A percentile compares a stretch with the other conserved stretches of the same genome.
phyloP scores from a whole-genome alignment of 1,139 yeast genomes.

The Debaryomycetaceae sp. region DNA sequence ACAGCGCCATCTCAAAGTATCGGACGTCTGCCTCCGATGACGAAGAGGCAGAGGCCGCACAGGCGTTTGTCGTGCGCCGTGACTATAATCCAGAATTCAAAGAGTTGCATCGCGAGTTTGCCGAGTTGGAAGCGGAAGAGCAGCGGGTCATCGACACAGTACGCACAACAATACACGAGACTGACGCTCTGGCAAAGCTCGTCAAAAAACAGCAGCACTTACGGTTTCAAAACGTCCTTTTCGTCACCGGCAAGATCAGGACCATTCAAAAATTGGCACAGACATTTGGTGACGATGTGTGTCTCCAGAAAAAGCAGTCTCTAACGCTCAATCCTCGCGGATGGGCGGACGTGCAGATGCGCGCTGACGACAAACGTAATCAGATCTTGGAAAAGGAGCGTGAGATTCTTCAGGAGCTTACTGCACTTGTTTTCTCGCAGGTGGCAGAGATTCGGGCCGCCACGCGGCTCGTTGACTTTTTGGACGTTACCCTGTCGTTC shows the following conservation, averaged over 20 bases:
- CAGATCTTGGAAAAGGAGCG: slow-evolving; percentile 32
- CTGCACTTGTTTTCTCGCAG: slow-evolving; percentile 24
- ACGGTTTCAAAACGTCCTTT: slow-evolving; percentile 20
- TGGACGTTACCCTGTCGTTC: slow-evolving; percentile 70
- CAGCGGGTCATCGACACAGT: slow-evolving; percentile 10
- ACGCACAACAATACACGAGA: slow-evolving; percentile 8
- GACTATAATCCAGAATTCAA: slow-evolving; percentile 18
- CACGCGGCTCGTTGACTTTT: slow-evolving; percentile 43
- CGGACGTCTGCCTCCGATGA: slow-evolving; percentile 3
- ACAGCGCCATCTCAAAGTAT: slow-evolving; percentile 14
- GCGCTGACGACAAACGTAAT: slow-evolving; percentile 14
- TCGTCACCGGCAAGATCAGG: slow-evolving; percentile 22
- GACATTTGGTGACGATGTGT: slow-evolving; percentile 10
- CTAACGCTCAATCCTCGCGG: slow-evolving; percentile 19
- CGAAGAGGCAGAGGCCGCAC: not conserved
- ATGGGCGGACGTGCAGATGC: slow-evolving; percentile 23
- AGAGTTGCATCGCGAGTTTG: slow-evolving; percentile 23
- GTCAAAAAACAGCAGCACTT: slow-evolving; percentile 21
- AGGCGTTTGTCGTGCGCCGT: slow-evolving; percentile 12
- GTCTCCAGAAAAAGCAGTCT: slow-evolving; percentile 20
- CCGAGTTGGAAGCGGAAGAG: slow-evolving; percentile 16
- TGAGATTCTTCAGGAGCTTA: slow-evolving; percentile 30
- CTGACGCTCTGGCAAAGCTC: slow-evolving; percentile 21
- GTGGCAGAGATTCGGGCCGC: slow-evolving; percentile 33
- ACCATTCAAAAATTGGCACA: slow-evolving; percentile 12